Conservation (phyloP, 1,139 yeast species). For the Yamadazyma atlantica region DNA sequence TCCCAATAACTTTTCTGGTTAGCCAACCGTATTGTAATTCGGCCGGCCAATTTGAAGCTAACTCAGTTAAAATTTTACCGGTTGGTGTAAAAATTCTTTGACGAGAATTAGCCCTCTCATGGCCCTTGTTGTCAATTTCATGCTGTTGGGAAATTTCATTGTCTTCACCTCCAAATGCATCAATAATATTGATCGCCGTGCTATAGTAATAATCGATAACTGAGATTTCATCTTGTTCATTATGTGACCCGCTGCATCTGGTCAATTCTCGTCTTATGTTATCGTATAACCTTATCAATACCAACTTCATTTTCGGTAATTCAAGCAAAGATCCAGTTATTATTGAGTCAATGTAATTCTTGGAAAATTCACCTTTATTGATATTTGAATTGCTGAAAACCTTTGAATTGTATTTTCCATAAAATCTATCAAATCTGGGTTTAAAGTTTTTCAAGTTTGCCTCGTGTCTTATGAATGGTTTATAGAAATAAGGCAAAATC, state of each 20-base stretch:
- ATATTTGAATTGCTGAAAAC: slow-evolving; percentile 34
- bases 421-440: slow-evolving; percentile 44
- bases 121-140: slow-evolving; percentile 39
- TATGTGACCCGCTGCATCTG: slow-evolving; percentile 4
- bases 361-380: slow-evolving; percentile 45
- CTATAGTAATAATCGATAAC: slow-evolving; percentile 42
- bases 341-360: slow-evolving; percentile 63
- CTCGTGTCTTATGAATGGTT: slow-evolving; percentile 90
- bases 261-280: slow-evolving; percentile 20
- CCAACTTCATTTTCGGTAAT: slow-evolving; percentile 65
- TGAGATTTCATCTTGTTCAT: slow-evolving; percentile 14
- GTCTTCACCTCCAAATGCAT: slow-evolving; percentile 72
- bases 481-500: slow-evolving; percentile 84
- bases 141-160: slow-evolving; percentile 15
- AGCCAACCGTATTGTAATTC: slow-evolving; percentile 90
- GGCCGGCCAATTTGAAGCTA: slow-evolving; percentile 84
- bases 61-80: slow-evolving; percentile 80
- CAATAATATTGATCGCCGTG: slow-evolving; percentile 64
- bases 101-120: slow-evolving; percentile 14
- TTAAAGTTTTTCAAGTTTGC: slow-evolving; percentile 55
- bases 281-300: slow-evolving; percentile 55
- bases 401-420: slow-evolving; percentile 45
- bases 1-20: slow-evolving; percentile 78
- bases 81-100: slow-evolving; percentile 85
- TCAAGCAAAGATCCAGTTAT: slow-evolving; percentile 68